These are phyloP conservation scores for Leptomonas seymouri DNA, from an alignment of 208 protist species.

Conservation along the genomic window DNA sequence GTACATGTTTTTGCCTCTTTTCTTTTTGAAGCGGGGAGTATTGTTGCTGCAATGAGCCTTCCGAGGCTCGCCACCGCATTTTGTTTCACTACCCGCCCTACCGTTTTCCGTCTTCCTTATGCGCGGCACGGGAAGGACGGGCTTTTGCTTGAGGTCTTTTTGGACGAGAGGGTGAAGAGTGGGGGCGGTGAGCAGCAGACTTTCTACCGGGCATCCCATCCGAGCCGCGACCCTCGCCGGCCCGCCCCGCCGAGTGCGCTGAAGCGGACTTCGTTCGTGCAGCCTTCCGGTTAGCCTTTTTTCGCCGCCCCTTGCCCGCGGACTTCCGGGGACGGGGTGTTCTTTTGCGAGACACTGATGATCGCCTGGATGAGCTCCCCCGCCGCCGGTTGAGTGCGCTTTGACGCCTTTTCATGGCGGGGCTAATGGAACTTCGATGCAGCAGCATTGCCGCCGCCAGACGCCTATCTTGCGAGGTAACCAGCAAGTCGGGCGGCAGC, in stretches of 20 bases:
- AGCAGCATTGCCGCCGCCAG: constrained; percentile 12
- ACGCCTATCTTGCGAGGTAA: constrained; percentile 23
- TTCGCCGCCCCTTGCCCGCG: constrained; percentile 4
- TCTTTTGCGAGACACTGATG: constrained; percentile 10
- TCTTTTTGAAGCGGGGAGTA: background rate
- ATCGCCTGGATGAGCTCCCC: constrained; percentile 17
- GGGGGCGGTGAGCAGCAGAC: background rate
- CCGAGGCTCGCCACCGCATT: too few species aligned
- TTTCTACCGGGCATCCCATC: background rate
- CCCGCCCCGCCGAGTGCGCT: constrained; percentile 2
- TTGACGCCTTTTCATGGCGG: constrained; percentile 17
- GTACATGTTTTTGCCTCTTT: background rate
- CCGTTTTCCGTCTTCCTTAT: background rate
- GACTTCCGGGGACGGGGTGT: background rate
- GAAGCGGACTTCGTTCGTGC: background rate
- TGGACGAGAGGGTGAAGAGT: background rate
- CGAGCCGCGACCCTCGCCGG: constrained; percentile 4
- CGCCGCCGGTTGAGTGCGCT: constrained; percentile 11
- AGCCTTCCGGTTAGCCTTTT: constrained; percentile 1
- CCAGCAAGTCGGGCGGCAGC: constrained; percentile 23
- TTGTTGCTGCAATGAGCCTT: background rate
- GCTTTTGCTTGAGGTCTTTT: background rate
- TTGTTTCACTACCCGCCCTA: background rate
- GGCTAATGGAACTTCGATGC: constrained; percentile 16
- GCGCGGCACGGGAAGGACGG: background rate